A percentile compares a stretch with the other conserved stretches of the same genome.
Conservation (phyloP, 805 yeast species). For the Helenozyma rhizophorensis region DNA sequence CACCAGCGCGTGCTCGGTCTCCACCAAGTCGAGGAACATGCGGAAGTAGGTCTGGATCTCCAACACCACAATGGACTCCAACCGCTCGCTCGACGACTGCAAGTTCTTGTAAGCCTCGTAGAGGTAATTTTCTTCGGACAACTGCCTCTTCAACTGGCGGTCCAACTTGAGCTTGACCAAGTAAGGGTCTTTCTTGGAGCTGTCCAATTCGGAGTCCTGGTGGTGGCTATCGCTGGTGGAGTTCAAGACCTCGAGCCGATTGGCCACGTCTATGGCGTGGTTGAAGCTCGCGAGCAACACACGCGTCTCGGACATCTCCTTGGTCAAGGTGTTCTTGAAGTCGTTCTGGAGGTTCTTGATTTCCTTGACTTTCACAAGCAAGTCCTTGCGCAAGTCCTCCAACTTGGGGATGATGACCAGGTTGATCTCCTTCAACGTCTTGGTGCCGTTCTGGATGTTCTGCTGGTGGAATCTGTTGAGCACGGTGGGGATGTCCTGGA, state of each 20-base stretch:
- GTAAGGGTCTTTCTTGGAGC: slow-evolving; percentile 73
- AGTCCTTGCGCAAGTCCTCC: slow-evolving; percentile 62
- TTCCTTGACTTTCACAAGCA: slow-evolving; percentile 80
- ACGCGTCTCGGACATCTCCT: slow-evolving; percentile 46
- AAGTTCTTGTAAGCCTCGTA: slow-evolving; percentile 86
- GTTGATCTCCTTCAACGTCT: slow-evolving; percentile 48
- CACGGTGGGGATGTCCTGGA: slow-evolving; percentile 76
- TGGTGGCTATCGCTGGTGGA: slow-evolving; percentile 10
- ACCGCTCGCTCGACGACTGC: slow-evolving; percentile 81
- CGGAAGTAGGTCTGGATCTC: slow-evolving; percentile 83
- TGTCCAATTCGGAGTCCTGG: slow-evolving; percentile 11
- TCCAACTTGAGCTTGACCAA: slow-evolving; percentile 69
- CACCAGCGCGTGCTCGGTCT: slow-evolving; percentile 69
- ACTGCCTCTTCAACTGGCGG: slow-evolving; percentile 69
- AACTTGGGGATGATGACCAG: slow-evolving; percentile 48
- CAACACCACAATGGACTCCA: slow-evolving; percentile 78
- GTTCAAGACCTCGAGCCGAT: slow-evolving; percentile 29
- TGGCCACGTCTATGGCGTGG: slow-evolving; percentile 64
- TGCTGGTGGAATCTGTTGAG: slow-evolving; percentile 48
- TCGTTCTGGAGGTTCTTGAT: slow-evolving; percentile 79
- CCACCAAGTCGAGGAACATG: slow-evolving; percentile 64
- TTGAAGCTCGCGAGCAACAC: slow-evolving; percentile 43
- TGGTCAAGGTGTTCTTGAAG: slow-evolving; percentile 69
- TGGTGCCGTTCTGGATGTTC: slow-evolving; percentile 30
- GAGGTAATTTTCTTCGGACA: slow-evolving; percentile 78